A percentile compares a stretch with the other conserved stretches of the same genome.
Conservation (phyloP, 179 eudicot species). For the Corrigiola litoralis region DNA sequence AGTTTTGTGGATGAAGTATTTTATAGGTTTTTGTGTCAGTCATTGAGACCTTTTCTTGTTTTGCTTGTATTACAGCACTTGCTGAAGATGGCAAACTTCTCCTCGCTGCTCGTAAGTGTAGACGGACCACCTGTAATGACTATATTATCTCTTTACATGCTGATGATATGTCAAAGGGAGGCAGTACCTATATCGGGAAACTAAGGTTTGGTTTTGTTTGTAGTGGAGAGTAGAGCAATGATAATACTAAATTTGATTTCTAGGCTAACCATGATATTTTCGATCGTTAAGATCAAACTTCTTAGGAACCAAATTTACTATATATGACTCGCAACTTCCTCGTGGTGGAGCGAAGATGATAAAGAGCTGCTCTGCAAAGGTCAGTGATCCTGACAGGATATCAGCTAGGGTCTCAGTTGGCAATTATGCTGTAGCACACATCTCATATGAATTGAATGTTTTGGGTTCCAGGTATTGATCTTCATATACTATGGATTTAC, state of each 20-base stretch:
- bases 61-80: slow-evolving; percentile 24
- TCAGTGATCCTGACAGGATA: slow-evolving; percentile 24
- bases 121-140: slow-evolving; percentile 35
- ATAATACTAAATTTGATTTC: neutral
- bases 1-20: too few species aligned
- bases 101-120: slow-evolving; percentile 31
- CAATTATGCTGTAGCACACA: slow-evolving; percentile 37
- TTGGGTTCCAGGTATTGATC: slow-evolving; percentile 37
- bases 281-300: slow-evolving; percentile 29
- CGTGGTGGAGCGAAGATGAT: slow-evolving; percentile 24
- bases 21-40: too few species aligned
- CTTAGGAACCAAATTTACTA: slow-evolving; percentile 33
- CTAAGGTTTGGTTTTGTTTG: slow-evolving; percentile 22
- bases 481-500: neutral
- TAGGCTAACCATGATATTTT: neutral
- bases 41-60: neutral
- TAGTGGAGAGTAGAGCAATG: neutral
- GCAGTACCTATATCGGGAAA: slow-evolving; percentile 29
- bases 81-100: slow-evolving; percentile 39
- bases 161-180: slow-evolving; percentile 30
- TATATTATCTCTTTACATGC: slow-evolving; percentile 31
- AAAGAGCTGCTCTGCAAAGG: slow-evolving; percentile 32
- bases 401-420: slow-evolving; percentile 18
- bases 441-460: slow-evolving; percentile 41
- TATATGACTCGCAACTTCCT: slow-evolving; percentile 31